Base-by-base conservation (phyloP, 1,284 basidiomycete genomes). In the Boletus holoroseus region DNA sequence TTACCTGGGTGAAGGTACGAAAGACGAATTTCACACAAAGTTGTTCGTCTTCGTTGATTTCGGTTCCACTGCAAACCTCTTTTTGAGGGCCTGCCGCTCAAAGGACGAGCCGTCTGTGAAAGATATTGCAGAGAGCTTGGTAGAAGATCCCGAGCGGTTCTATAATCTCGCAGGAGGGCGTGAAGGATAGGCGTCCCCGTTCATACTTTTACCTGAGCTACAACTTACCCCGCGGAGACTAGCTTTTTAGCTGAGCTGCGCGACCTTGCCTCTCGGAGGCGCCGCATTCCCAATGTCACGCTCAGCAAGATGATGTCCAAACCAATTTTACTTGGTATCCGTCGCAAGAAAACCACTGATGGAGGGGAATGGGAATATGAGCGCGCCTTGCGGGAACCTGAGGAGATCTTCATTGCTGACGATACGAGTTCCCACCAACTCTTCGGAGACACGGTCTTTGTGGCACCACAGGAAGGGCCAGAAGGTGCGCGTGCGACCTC, bases 21-120 rank as follows among this genome's bases (percentile, higher is more conserved):
- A n/a, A n/a, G 50, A 44, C 9, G 38, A 31, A 7, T 77, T 87
- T 45, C 81, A 85, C 60, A 82, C 83, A 0, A 82, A 83, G 57
- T 66, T 88, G 3, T 95, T 95, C 64, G 80, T 81, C 3, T 94
- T 92, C 57, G 81, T 97, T 41, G 86, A 95, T 68, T 96, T 94
- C 67, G 94, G 93, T 0, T 62, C 77, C 0, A 75, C 76, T 5
- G 93, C 88, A 3, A 93, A 91, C 57, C 73, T 77, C 2, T 94
- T 97, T 69, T 73, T 98, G 39, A 81, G 78, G 47, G 83, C 86
- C 11, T 91, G 90, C 58, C 94, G 94, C 9, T 90, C 93, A n/a
- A 85, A 83, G 61, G 81, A 83, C 37, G 88, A 94, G 61, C 48
- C 44, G 2, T 46, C 53, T 3, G 22, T 47, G 3, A 31, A 44